Evolutionary conservation across 2,329 filamentous ascomycete species (phyloP), one percentile per base, ranked within the genome.

Genomic region (Aureobasidium sp.): DNA sequence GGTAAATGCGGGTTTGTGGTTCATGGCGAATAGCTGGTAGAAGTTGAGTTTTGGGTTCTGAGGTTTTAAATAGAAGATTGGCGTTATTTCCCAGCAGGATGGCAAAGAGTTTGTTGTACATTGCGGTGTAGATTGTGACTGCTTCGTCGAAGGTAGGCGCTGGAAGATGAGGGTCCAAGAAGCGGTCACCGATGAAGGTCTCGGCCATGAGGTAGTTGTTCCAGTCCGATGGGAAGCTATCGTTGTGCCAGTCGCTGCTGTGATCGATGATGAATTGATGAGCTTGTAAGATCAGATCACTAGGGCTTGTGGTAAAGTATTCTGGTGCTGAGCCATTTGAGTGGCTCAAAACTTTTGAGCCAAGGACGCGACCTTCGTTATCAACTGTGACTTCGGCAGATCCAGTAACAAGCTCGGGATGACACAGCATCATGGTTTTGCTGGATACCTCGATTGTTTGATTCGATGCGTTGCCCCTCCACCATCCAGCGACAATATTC

Each of bases 131-230:
- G 0, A 66, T 46, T 0, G 64, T 46, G 0, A 64, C 50, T 0
- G 74, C 63, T 0, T 70, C 64, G 0, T 70, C 62, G 10, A 76
- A 69, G 0, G 68, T 64, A 1, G 79, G 79, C 0, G 71, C 36
- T 0, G 71, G 65, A 1, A 60, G n/a, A 0, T 56, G 58, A 0
- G 79, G 75, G 57, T 72, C 75, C 0, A 84, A 34, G 0, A 80
- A 23, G 0, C 65, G 51, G 0, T 68, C 70, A 3, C 66, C 71
- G 2, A 77, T 75, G 0, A 52, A 67, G 0, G 59, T 26, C 0
- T 71, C 42, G 1, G 68, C 67, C 0, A 81, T 65, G n/a, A 84
- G 73, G 37, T 82, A 78, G 55, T 78, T 81, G 32, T 79, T 69
- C 71, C 76, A 82, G 47, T 81, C 78, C 0, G 66, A 67, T 0